Evolutionary conservation across 768 basidiomycete species (phyloP), one percentile per base, ranked within the genome.

Genomic region (Tubosaeta sp.): DNA sequence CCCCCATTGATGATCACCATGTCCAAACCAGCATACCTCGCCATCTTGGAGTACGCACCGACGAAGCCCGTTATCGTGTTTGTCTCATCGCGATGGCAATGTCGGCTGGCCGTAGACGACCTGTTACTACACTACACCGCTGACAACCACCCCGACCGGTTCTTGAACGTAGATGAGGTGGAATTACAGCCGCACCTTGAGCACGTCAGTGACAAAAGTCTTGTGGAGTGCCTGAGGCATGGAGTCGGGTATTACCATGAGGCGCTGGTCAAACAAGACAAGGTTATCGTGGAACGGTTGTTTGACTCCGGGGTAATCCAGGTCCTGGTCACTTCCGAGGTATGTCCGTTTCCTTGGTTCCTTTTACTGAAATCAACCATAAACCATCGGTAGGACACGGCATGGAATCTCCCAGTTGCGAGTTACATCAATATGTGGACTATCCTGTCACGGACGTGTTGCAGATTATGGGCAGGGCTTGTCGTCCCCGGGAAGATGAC

Each of bases 381-480:
- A 33, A 11, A 27, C 37, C 5, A 17, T 43, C 22, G 27, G 22
- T 45, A 95, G 90, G 97, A 98, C 59, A 93, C 91, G 1, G 91
- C 94, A 0, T 99, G 97, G 97, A 92, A 84, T 64, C 76, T 99
- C 7, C 95, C 97, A 0, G 84, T 97, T 16, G 83, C 92, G 0
- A 86, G 91, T 53, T 95, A 97, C 70, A 97, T 98, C 88, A 97
- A 42, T 99, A 99, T 59, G 79, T 95, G 58, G 97, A 98, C 69
- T 97, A 98, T 65, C 94, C 95, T 4, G 93, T 99, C 54, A 95
- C 95, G 81, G 95, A 98, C 61, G 90, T 99, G 6, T 79, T 98
- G 1, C 97, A 98, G 66, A 98, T 99, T 95, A 95, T 98, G 86
- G 97, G 95, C 39, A 83, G 86, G 17, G 97, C 97, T 0, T 97